Evolutionary conservation across 2,329 filamentous ascomycete species (phyloP).

Genomic region (Karstenula rhodostoma): DNA sequence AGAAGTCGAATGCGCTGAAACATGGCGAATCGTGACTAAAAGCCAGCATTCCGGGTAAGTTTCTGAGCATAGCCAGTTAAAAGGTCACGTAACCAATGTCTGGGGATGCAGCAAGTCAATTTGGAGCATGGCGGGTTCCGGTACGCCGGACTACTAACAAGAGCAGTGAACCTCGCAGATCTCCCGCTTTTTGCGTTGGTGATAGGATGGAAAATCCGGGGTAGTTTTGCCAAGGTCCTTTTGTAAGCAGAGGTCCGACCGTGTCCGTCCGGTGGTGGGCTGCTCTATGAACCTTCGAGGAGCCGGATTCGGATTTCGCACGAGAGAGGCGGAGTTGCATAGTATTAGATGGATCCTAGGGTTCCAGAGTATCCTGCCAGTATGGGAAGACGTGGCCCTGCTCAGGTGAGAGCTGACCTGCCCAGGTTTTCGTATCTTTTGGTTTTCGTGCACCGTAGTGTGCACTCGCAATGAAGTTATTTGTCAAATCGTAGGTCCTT

Average conservation of each 20-base stretch:
- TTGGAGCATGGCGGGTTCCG: background rate
- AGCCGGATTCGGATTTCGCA: background rate
- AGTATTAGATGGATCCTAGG: no score
- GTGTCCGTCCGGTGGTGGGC: background rate
- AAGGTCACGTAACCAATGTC: background rate
- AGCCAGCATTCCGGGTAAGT: background rate
- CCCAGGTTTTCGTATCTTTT: no score
- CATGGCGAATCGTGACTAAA: slow-evolving; percentile 1
- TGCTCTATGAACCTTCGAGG: background rate
- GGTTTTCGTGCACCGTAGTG: background rate
- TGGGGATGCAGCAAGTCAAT: background rate
- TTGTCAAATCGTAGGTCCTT: background rate
- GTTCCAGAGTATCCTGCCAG: background rate
- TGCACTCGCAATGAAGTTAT: background rate
- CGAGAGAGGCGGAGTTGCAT: slow-evolving; percentile 9
- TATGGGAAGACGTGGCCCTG: background rate
- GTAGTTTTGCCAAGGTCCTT: background rate
- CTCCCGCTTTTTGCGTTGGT: background rate
- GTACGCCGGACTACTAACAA: background rate
- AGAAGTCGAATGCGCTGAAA: background rate
- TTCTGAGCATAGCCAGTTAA: background rate
- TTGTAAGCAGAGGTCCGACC: background rate
- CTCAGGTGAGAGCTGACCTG: background rate
- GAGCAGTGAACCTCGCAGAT: background rate
- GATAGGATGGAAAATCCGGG: background rate